Conservation (phyloP, 192 early-diverging fungal genomes). For the Backusella australiensis region DNA sequence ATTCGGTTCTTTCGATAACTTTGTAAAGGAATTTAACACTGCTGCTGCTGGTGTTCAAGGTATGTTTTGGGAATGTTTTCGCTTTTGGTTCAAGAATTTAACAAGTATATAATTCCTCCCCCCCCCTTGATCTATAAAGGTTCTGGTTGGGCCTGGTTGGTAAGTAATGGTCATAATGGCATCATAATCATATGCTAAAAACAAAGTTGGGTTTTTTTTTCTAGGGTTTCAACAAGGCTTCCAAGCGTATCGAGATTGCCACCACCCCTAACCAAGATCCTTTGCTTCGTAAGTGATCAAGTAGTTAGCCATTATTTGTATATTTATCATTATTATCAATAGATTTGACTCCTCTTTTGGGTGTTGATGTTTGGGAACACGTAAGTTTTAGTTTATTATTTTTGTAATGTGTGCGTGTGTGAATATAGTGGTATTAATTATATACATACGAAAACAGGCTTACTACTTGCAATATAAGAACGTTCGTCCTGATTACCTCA, state of each 20-base stretch:
- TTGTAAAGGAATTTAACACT: constrained; percentile 74
- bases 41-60: constrained; percentile 84
- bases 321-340: constrained; percentile 19
- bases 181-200: background rate
- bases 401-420: background rate
- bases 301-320: background rate
- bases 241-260: constrained; percentile 79
- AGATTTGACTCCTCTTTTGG: constrained; percentile 79
- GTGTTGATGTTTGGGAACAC: constrained; percentile 96
- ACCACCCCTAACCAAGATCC: constrained; percentile 92
- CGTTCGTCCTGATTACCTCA: constrained; percentile 93
- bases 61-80: background rate
- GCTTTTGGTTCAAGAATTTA: constrained; percentile 12
- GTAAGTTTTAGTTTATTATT: constrained; percentile 32
- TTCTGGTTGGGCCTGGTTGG: constrained; percentile 97
- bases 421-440: constrained; percentile 8
- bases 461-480: constrained; percentile 99
- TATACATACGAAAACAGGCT: constrained; percentile 45
- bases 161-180: constrained; percentile 25
- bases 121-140: constrained; percentile 29
- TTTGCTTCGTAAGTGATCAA: constrained; percentile 35
- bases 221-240: constrained; percentile 77
- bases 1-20: constrained; percentile 83
- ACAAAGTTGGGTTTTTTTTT: background rate
- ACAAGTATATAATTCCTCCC: background rate